phyloP scores from a whole-genome alignment of 1,284 basidiomycete genomes.

The Trichosporon inkin region DNA sequence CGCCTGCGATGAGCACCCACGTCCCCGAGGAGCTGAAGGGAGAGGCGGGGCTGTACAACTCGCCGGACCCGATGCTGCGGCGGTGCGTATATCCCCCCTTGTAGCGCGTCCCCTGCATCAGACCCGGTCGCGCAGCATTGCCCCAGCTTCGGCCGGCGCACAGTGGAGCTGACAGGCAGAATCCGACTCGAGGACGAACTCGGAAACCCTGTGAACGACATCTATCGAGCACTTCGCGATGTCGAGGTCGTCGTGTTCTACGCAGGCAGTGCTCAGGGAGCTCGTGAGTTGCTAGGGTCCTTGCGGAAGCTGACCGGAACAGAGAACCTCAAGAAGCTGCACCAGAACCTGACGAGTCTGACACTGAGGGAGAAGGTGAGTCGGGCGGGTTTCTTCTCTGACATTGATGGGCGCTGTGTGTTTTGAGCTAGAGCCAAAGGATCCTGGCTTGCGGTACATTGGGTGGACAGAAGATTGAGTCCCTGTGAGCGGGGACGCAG shows the following conservation, averaged over 20 bases:
- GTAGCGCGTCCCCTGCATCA: background rate
- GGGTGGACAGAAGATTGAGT: no score
- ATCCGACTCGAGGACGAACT: slow-evolving; percentile 45
- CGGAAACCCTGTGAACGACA: slow-evolving; percentile 42
- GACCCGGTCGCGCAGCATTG: background rate
- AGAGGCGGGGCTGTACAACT: slow-evolving; percentile 42
- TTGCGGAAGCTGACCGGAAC: slow-evolving; percentile 7
- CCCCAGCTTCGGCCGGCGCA: no score
- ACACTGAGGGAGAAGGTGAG: slow-evolving; percentile 18
- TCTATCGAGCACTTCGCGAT: slow-evolving; percentile 38
- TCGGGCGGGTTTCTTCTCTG: background rate
- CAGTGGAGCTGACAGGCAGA: slow-evolving; percentile 22
- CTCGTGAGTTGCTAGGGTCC: slow-evolving; percentile 27
- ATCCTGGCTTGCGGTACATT: no score
- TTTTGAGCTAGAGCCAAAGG: no score
- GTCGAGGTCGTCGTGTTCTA: slow-evolving; percentile 49
- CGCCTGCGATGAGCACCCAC: slow-evolving; percentile 4
- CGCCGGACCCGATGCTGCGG: slow-evolving; percentile 44
- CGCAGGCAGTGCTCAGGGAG: slow-evolving; percentile 44
- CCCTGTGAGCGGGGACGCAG: no score
- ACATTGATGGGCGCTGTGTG: no score
- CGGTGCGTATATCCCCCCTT: slow-evolving; percentile 29
- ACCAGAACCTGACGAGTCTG: slow-evolving; percentile 11
- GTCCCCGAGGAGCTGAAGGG: slow-evolving; percentile 41
- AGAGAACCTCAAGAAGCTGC: slow-evolving; percentile 18